Conservation (phyloP, 306 rosid genomes). For the Bauhinia variegata region DNA sequence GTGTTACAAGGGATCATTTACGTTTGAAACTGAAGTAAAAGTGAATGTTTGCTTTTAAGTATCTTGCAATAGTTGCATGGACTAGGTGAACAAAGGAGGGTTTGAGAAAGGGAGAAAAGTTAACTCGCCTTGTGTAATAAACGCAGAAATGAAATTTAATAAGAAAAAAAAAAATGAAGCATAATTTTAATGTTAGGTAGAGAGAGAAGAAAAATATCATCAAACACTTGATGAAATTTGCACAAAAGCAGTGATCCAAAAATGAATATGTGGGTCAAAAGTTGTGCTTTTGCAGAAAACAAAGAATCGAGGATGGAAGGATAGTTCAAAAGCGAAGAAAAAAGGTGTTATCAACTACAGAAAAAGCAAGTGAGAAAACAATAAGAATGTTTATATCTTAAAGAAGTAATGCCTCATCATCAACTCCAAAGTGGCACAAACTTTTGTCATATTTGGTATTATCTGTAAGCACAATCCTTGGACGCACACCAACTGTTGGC, state of each 20-base stretch:
- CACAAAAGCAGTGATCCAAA: slow-evolving; percentile 33
- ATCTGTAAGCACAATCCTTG: slow-evolving; percentile 36
- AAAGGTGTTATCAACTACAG: slow-evolving; percentile 35
- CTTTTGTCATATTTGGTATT: slow-evolving; percentile 37
- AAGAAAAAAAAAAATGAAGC: too few relatives aligned
- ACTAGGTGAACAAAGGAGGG: too few relatives aligned
- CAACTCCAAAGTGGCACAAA: slow-evolving; percentile 30
- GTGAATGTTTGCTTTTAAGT: neutral
- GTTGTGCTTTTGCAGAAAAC: slow-evolving; percentile 42
- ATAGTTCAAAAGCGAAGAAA: slow-evolving; percentile 31
- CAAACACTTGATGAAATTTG: slow-evolving; percentile 11
- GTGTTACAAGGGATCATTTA: slow-evolving; percentile 5
- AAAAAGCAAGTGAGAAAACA: slow-evolving; percentile 55
- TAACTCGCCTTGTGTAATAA: too few relatives aligned
- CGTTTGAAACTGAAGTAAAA: slow-evolving; percentile 11
- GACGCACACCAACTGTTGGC: neutral
- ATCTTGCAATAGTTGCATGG: neutral
- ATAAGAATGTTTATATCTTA: slow-evolving; percentile 41
- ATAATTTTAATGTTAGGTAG: neutral
- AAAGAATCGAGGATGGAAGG: slow-evolving; percentile 49
- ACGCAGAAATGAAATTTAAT: too few relatives aligned
- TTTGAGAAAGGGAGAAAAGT: too few relatives aligned
- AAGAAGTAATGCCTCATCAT: slow-evolving; percentile 20
- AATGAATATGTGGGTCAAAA: slow-evolving; percentile 43
- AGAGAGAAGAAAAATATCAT: slow-evolving; percentile 1